Evolutionary conservation across 208 protist genomes (phyloP).

Genomic region (Trypanosoma lewisi): DNA sequence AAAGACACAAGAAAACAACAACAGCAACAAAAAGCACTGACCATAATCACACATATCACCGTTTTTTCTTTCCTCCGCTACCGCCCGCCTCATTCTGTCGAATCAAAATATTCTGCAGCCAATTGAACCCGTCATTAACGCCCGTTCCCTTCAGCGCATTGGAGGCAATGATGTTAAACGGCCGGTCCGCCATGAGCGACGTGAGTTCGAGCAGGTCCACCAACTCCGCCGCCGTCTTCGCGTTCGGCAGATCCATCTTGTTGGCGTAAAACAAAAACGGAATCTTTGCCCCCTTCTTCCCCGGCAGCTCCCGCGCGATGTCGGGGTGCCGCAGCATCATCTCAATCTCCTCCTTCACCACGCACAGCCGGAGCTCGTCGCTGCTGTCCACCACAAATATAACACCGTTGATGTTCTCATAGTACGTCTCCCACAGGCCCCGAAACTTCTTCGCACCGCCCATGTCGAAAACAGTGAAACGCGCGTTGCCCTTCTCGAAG

Average conservation of each 20-base stretch:
- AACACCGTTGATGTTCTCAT: constrained; percentile 91
- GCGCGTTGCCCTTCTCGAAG: constrained; percentile 93
- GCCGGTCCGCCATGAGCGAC: constrained; percentile 57
- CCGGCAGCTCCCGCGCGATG: constrained; percentile 27
- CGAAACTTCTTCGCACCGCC: constrained; percentile 97
- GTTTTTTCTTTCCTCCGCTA: background rate
- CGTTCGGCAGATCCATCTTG: constrained; percentile 88
- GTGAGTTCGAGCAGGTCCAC: constrained; percentile 77
- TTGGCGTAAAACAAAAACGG: constrained; percentile 90
- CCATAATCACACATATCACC: background rate
- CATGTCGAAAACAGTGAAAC: constrained; percentile 99
- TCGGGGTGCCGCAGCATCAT: constrained; percentile 73
- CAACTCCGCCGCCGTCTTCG: constrained; percentile 78
- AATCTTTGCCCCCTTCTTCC: constrained; percentile 18
- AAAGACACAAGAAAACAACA: constrained; percentile 13
- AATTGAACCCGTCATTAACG: constrained; percentile 68
- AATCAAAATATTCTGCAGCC: constrained; percentile 57
- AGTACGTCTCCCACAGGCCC: constrained; percentile 96
- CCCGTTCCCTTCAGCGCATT: constrained; percentile 67
- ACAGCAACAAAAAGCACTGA: constrained; percentile 21
- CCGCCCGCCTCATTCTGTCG: constrained; percentile 8
- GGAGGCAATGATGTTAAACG: constrained; percentile 85
- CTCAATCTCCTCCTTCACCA: constrained; percentile 85
- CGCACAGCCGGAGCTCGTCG: constrained; percentile 83
- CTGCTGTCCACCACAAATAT: constrained; percentile 94